phyloP scores from a whole-genome alignment of 768 basidiomycete genomes.

The Termitomyces sp. region DNA sequence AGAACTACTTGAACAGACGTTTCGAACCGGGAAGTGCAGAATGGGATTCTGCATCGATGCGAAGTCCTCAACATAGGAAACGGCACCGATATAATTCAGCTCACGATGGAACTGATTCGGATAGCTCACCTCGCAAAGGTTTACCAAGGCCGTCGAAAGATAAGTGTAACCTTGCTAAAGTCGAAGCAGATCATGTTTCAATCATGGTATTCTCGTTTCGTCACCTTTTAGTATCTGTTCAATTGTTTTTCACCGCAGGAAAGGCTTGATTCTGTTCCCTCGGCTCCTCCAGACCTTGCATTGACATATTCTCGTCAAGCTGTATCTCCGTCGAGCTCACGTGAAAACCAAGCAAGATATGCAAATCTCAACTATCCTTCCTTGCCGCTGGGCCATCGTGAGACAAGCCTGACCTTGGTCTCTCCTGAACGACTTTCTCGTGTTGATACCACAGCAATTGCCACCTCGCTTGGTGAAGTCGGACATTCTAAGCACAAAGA shows the following conservation, averaged over 20 bases:
- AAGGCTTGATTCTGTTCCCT: neutral
- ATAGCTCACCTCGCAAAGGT: slow-evolving; percentile 21
- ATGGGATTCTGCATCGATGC: neutral
- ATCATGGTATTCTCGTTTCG: neutral
- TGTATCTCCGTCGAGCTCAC: neutral
- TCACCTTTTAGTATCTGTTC: neutral
- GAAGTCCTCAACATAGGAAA: neutral
- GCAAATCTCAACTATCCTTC: neutral
- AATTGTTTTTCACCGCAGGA: neutral
- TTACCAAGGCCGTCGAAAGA: slow-evolving; percentile 15
- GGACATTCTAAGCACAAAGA: neutral
- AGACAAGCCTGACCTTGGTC: slow-evolving; percentile 12
- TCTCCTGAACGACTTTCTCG: slow-evolving; percentile 11
- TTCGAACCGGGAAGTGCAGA: slow-evolving; percentile 4
- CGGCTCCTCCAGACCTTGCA: neutral
- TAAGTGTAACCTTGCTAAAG: slow-evolving; percentile 32
- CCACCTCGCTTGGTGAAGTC: neutral
- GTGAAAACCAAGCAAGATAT: slow-evolving; percentile 6
- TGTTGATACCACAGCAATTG: slow-evolving; percentile 3
- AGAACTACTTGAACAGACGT: slow-evolving; percentile 11
- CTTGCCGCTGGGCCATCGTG: slow-evolving; percentile 15
- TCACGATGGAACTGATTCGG: slow-evolving; percentile 28
- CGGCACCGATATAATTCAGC: slow-evolving; percentile 8
- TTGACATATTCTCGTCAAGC: slow-evolving; percentile 1
- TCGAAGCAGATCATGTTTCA: slow-evolving; percentile 17